Conservation (phyloP, 2,329 filamentous ascomycete genomes). For the Scorias spongiosa region DNA sequence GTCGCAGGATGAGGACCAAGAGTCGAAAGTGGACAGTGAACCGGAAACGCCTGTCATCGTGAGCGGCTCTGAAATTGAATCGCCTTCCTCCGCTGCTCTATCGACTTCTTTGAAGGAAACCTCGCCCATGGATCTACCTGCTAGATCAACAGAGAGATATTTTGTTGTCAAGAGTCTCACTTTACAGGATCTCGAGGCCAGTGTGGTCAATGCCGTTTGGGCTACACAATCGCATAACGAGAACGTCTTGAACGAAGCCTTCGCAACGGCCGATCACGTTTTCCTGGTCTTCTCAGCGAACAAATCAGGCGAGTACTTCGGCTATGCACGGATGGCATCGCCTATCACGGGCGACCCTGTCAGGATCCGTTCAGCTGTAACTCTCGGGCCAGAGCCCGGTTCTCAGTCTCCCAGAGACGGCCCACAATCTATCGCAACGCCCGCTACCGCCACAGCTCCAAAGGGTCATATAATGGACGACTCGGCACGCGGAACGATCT, state of each 20-base stretch:
- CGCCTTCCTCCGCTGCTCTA: conserved; percentile 2
- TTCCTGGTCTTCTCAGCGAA: conserved; percentile 93
- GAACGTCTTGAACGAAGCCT: conserved; percentile 65
- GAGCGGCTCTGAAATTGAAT: neutral
- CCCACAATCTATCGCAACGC: conserved; percentile 65
- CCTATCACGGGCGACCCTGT: conserved; percentile 60
- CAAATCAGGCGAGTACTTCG: conserved; percentile 94
- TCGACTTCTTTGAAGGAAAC: conserved; percentile 4
- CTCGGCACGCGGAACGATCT: conserved; percentile 84
- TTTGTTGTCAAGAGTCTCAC: conserved; percentile 92
- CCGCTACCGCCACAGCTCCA: conserved; percentile 62
- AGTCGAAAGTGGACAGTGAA: neutral
- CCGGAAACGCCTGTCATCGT: conserved; percentile 3
- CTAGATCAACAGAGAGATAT: conserved; percentile 51
- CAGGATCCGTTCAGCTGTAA: conserved; percentile 32
- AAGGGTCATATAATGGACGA: conserved; percentile 84
- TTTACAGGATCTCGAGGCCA: conserved; percentile 74
- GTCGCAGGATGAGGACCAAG: neutral
- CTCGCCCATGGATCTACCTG: conserved; percentile 11
- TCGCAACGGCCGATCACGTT: conserved; percentile 66
- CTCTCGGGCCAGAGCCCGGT: conserved; percentile 45
- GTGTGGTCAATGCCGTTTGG: conserved; percentile 79
- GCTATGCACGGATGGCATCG: conserved; percentile 82
- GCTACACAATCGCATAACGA: conserved; percentile 93
- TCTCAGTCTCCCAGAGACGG: conserved; percentile 28